Evolutionary conservation across 2,329 filamentous ascomycete genomes (phyloP), one percentile per base, ranked within the genome.

Genomic region (Epichloe festucae): DNA sequence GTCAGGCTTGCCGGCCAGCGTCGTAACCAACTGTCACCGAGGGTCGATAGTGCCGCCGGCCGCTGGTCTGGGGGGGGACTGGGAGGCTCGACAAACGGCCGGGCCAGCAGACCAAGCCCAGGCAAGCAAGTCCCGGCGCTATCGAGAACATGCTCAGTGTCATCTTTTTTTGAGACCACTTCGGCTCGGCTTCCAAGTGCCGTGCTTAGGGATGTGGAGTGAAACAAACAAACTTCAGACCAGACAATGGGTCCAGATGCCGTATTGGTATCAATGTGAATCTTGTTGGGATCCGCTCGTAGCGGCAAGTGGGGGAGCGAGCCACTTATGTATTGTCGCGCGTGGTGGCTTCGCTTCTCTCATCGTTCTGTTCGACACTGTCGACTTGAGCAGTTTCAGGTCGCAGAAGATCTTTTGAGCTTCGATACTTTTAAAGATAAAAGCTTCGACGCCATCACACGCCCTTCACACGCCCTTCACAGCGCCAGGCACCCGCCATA

Each of bases 111-210:
- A 6, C 7, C 17, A n/a, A 48, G 36, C 23, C 12, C 21, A 46
- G 41, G 44, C 36, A 39, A 27, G 27, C 49, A 34, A 8, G 23
- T 45, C 35, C 46, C 46, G 41, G 39, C 47, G 39, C 44, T 31
- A 49, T n/a, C 5, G 36, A 48, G 15, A 14, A 21, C 40, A 48
- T 44, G 39, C 44, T 14, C 46, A 48, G 21, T 14, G 12, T 6
- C 10, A 17, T 40, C 40, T 17, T 15, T 19, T 19, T n/a, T 46
- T 42, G n/a, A 27, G 19, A 27, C 39, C 38, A 12, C 40, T 31
- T 11, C 27, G 27, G 8, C 19, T 45, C 51, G 40, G 41, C 34
- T 49, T 6, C 17, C 47, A 52, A 50, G 41, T 52, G 51, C 51
- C 51, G 51, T 36, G 38, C 27, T 10, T 21, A 49, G 23, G 38